Evolutionary conservation across 148 eudicot genomes (phyloP), one percentile per base, ranked within the genome.

Genomic region (Dysphania ambrosioides): DNA sequence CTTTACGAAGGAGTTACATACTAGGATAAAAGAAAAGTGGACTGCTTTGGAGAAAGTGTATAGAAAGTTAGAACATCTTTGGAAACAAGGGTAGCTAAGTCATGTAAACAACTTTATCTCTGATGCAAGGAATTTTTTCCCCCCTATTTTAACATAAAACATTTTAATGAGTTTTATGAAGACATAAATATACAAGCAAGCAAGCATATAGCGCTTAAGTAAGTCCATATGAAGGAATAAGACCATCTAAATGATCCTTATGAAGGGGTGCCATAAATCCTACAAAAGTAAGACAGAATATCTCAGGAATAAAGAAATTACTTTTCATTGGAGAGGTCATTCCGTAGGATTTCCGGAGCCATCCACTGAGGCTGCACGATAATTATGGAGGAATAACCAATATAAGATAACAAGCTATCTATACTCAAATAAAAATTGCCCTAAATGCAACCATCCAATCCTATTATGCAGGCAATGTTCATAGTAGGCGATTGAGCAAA

Each of bases 271-370:
- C n/a, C n/a, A n/a, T n/a, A 57, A 16, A 59, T 24, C 9, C 44
- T 29, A 31, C 32, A 12, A 8, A 44, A 74, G n/a, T 19, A 19
- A 21, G 15, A 29, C 15, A 27, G 13, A 15, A 1, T 36, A 34
- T 55, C 21, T 41, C 2, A 21, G 53, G n/a, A 44, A 73, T 66
- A 27, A 42, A 30, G 41, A 66, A 55, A 40, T 80, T 76, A 80
- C 83, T 80, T 80, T 72, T 80, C 83, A 66, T 90, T 85, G 51
- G 90, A 93, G 47, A 83, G 90, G 68, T 93, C 98, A 78, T 84
- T 93, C 71, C 92, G 85, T 61, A 93, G 90, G 62, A 93, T 88
- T 89, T 93, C 96, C 72, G 96, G 98, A 31, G 98, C 98, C 96
- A 89, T 90, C 98, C 98, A 93, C 70, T 90, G 98, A 78, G 98